Evolutionary conservation across 2,329 filamentous ascomycete species (phyloP).

Genomic region (Microcyclospora pomicola): DNA sequence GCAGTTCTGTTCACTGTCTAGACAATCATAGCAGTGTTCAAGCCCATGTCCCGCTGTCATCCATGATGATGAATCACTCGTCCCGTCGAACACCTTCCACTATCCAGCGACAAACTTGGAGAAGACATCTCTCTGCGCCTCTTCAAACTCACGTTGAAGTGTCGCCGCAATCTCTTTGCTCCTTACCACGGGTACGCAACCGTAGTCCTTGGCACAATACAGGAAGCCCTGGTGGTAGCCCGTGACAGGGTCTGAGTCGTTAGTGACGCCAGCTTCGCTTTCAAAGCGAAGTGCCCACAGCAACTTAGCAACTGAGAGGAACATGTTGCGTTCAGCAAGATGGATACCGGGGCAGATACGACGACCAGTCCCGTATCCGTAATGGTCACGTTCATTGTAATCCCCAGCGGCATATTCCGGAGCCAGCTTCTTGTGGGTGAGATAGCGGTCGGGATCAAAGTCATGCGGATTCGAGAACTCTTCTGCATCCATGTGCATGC

Average conservation of each 20-base stretch:
- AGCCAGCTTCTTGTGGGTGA: constrained; percentile 19
- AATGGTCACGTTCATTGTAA: constrained; percentile 30
- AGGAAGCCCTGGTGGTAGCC: constrained; percentile 16
- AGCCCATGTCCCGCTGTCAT: too few species aligned
- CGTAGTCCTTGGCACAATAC: constrained; percentile 15
- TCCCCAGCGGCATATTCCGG: constrained; percentile 24
- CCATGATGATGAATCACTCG: too few species aligned
- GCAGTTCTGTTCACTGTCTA: too few species aligned
- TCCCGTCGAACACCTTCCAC: too few species aligned
- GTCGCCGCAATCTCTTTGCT: constrained; percentile 7
- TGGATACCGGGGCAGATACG: constrained; percentile 39
- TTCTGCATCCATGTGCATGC: constrained; percentile 26
- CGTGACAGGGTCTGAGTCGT: constrained; percentile 11
- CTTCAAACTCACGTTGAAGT: constrained; percentile 12
- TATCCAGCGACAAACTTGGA: constrained; percentile 3
- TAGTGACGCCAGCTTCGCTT: constrained; percentile 6
- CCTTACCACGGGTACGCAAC: constrained; percentile 9
- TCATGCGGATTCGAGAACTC: constrained; percentile 13
- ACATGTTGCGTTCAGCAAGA: constrained; percentile 35
- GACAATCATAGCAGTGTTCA: too few species aligned
- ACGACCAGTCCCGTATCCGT: constrained; percentile 36
- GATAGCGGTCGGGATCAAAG: constrained; percentile 26
- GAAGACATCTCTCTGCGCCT: constrained; percentile 8
- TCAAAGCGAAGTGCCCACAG: constrained; percentile 38
- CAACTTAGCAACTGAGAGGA: constrained; percentile 21